Percentiles rank a stretch among this genome's conserved stretches.
Conservation (phyloP, 768 basidiomycete genomes). For the Macrocybe gigantea region DNA sequence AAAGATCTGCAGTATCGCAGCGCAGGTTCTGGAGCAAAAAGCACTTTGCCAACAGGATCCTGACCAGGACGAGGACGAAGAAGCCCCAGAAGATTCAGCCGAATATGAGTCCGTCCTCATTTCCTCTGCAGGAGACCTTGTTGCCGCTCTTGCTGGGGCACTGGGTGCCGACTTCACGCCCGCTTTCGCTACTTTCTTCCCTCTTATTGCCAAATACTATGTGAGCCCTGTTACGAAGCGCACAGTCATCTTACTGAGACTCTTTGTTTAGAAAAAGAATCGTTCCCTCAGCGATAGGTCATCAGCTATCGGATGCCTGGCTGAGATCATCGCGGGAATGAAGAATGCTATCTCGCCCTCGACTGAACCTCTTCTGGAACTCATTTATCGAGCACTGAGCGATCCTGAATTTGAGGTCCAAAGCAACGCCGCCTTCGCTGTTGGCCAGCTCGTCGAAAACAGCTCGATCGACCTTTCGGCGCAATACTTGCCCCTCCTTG, state of each 20-base stretch:
- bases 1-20: slow-evolving; percentile 70
- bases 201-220: slow-evolving; percentile 87
- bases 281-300: slow-evolving; percentile 90
- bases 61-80: slow-evolving; percentile 83
- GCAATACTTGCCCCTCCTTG: slow-evolving; percentile 77
- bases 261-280: slow-evolving; percentile 59
- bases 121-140: slow-evolving; percentile 90
- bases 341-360: slow-evolving; percentile 80
- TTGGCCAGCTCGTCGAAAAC: slow-evolving; percentile 87
- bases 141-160: slow-evolving; percentile 79
- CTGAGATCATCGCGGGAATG: slow-evolving; percentile 93
- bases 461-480: slow-evolving; percentile 73
- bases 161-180: slow-evolving; percentile 81
- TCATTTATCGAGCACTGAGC: slow-evolving; percentile 77
- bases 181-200: slow-evolving; percentile 83
- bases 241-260: neutral
- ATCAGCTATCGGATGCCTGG: slow-evolving; percentile 87
- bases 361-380: slow-evolving; percentile 74
- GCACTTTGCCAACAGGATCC: slow-evolving; percentile 96
- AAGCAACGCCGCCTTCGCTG: slow-evolving; percentile 94
- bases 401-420: slow-evolving; percentile 91
- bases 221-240: slow-evolving; percentile 38
- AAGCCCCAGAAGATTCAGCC: slow-evolving; percentile 83
- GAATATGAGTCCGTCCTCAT: slow-evolving; percentile 97
- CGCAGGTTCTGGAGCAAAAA: slow-evolving; percentile 88